phyloP scores from a whole-genome alignment of 2,329 filamentous ascomycete genomes.

The Colletotrichum melonis region DNA sequence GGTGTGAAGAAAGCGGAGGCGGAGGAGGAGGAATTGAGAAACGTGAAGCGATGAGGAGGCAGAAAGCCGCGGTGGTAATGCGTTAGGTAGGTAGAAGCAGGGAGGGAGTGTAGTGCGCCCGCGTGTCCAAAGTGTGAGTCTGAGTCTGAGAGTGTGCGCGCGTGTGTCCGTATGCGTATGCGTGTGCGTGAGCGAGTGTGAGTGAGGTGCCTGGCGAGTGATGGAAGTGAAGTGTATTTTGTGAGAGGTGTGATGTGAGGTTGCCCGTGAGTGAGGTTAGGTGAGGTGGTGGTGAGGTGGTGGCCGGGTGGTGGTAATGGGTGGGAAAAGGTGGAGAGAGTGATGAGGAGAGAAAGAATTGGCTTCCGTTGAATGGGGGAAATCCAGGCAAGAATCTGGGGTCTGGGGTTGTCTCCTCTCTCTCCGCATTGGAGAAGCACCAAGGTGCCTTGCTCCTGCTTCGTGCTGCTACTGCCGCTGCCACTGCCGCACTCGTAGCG shows the following conservation, averaged over 20 bases:
- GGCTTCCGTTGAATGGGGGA: slow-evolving; percentile 40
- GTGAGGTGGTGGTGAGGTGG: slow-evolving; percentile 41
- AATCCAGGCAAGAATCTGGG: slow-evolving; percentile 35
- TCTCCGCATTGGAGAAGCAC: slow-evolving; percentile 54
- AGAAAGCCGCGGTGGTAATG: not conserved
- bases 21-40: not conserved
- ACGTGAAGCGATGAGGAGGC: slow-evolving; percentile 37
- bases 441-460: not conserved
- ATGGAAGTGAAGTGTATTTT: too few species aligned
- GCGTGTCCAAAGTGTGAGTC: not conserved
- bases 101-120: not conserved
- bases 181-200: too few species aligned
- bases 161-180: not conserved
- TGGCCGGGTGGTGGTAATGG: slow-evolving; percentile 42
- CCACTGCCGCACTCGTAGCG: not conserved
- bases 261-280: not conserved
- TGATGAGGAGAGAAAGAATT: slow-evolving; percentile 39
- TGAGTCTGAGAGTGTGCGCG: slow-evolving; percentile 18
- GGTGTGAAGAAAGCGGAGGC: not conserved
- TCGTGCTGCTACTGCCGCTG: not conserved
- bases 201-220: too few species aligned
- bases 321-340: slow-evolving; percentile 42
- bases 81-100: not conserved
- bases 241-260: too few species aligned
- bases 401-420: slow-evolving; percentile 49